A percentile compares a stretch with the other conserved stretches of the same genome.
Evolutionary conservation across 768 basidiomycete species (phyloP).

Genomic region (Leccinum boreale): DNA sequence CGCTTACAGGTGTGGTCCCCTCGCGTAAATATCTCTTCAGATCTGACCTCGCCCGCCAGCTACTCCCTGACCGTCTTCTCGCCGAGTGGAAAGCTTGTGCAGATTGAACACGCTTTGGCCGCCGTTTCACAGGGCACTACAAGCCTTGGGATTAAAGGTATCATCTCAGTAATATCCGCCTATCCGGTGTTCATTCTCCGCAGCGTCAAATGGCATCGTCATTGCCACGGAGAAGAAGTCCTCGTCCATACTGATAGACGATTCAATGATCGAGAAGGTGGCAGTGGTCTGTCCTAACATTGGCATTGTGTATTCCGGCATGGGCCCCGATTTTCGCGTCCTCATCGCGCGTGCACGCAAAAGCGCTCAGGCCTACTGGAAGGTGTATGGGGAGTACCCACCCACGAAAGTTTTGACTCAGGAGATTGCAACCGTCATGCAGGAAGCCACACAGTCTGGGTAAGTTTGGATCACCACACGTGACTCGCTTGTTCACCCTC

Average conservation of each 20-base stretch:
- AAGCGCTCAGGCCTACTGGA: slow-evolving; percentile 99
- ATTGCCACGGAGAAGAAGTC: slow-evolving; percentile 99
- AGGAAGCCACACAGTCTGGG: slow-evolving; percentile 99
- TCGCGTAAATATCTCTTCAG: slow-evolving; percentile 16
- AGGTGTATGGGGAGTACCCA: slow-evolving; percentile 97
- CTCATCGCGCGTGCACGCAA: slow-evolving; percentile 93
- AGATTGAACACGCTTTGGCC: slow-evolving; percentile 99
- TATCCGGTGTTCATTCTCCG: slow-evolving; percentile 13
- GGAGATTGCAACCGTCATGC: slow-evolving; percentile 98
- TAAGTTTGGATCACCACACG: slow-evolving; percentile 39
- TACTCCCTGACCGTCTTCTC: slow-evolving; percentile 99
- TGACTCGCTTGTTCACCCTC: slow-evolving; percentile 27
- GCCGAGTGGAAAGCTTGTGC: slow-evolving; percentile 97
- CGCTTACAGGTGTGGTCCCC: slow-evolving; percentile 59
- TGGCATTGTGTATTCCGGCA: slow-evolving; percentile 98
- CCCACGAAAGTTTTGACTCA: slow-evolving; percentile 94
- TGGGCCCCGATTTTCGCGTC: slow-evolving; percentile 98
- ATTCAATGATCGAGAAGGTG: slow-evolving; percentile 97
- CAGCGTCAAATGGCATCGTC: slow-evolving; percentile 98
- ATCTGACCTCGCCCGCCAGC: slow-evolving; percentile 41
- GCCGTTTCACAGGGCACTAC: slow-evolving; percentile 95
- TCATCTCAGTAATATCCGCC: slow-evolving; percentile 27
- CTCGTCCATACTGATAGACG: slow-evolving; percentile 95
- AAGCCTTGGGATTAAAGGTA: slow-evolving; percentile 98
- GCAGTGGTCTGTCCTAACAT: slow-evolving; percentile 98